Conservation (phyloP, 2,329 filamentous ascomycete species). For the Massarina eburnea region DNA sequence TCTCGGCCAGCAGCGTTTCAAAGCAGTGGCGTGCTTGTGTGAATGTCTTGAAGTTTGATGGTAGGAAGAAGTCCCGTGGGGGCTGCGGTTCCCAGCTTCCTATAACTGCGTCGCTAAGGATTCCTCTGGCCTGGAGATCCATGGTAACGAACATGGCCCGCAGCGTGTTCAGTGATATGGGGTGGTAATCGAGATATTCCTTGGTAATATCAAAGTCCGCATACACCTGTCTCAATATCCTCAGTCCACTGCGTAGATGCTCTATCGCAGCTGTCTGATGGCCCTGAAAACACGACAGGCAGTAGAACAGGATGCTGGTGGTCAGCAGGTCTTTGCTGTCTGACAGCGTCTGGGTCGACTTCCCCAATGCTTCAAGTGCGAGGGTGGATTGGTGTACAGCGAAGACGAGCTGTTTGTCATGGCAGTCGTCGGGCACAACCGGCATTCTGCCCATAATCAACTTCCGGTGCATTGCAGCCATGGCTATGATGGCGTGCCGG, state of each 20-base stretch:
- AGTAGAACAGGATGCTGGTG: constrained; percentile 33
- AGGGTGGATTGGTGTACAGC: constrained; percentile 35
- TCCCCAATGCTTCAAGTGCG: constrained; percentile 17
- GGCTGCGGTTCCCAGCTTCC: constrained; percentile 27
- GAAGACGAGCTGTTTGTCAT: constrained; percentile 29
- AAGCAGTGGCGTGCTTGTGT: constrained; percentile 19
- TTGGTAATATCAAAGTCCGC: constrained; percentile 1
- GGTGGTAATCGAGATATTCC: constrained; percentile 16
- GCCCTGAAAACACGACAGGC: constrained; percentile 35
- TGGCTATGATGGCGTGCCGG: constrained; percentile 31
- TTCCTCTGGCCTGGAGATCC: constrained; percentile 32
- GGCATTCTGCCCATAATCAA: constrained; percentile 24
- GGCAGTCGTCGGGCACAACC: constrained; percentile 22
- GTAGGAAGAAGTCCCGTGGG: constrained; percentile 9
- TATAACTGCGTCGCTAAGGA: constrained; percentile 24
- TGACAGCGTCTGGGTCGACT: constrained; percentile 5
- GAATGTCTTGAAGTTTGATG: constrained; percentile 9
- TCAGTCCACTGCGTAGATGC: constrained; percentile 34
- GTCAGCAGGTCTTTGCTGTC: constrained; percentile 36
- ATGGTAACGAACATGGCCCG: constrained; percentile 33
- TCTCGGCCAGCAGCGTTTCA: constrained; percentile 26
- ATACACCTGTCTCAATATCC: constrained; percentile 33
- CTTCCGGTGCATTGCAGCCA: constrained; percentile 38
- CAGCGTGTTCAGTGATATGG: constrained; percentile 29
- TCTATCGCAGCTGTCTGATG: constrained; percentile 30